Evolutionary conservation across 2,329 filamentous ascomycete species (phyloP), one percentile per base, ranked within the genome.

Genomic region (Ceratocystis variospora): DNA sequence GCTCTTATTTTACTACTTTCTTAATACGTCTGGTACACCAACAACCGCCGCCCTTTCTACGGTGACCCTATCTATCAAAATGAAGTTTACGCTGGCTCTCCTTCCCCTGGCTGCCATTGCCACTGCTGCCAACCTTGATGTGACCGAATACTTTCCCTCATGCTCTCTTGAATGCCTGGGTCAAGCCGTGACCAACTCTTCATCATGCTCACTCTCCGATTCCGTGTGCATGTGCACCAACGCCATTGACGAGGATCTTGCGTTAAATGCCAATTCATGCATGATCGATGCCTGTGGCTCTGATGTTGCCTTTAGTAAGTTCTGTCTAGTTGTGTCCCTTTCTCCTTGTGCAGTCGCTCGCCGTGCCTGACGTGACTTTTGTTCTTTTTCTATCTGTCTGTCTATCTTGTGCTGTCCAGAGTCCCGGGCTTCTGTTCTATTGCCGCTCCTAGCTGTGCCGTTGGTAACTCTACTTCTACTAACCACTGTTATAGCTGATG

Each of bases 81-180:
- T 77, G 76, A 77, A 76, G 75, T 74, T 33, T 64, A 25, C 71
- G 72, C 65, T 75, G 66, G 62, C 75, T 70, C 70, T 73, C 69
- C 63, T 75, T 66, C 70, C 72, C 71, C 71, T 76, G 69, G 73
- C 73, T 70, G 71, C 74, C 67, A 69, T 73, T 65, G 76, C 70
- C 57, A 69, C 70, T 65, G 76, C 76, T 70, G 76, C 76, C 70
- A 45, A 55, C 28, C 62, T 70, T 61, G 69, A 70, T 67, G 70
- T 68, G 63, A 61, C 31, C 55, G 75, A 76, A 68, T 72, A 76
- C 69, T 72, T 77, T 66, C 77, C 77, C 70, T 63, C 68, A 66
- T 78, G 77, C 70, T 75, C 77, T 45, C 55, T 73, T n/a, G 64
- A 72, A 48, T 78, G 76, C 72, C 71, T 78, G 45, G 69, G 72